Conservation (phyloP, 306 rosid genomes). For the Amphicarpaea edgeworthii region DNA sequence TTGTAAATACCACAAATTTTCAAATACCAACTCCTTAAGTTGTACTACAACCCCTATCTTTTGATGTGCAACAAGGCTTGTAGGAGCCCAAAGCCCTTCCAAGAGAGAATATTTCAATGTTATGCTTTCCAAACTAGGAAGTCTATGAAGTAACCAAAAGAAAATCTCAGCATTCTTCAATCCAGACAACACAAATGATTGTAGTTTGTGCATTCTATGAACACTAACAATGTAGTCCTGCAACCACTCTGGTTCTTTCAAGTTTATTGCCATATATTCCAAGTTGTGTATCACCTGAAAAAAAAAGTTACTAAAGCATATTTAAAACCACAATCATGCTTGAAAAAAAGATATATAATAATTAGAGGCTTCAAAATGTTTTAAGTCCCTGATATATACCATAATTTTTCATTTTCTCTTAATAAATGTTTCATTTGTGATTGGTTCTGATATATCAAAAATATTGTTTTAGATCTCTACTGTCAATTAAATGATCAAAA, state of each 20-base stretch:
- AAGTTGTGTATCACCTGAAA: slow-evolving; percentile 28
- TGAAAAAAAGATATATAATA: not conserved
- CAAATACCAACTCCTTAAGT: not conserved
- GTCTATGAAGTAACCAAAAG: slow-evolving; percentile 29
- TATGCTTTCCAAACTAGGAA: slow-evolving; percentile 27
- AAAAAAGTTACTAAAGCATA: not conserved
- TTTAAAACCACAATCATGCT: not conserved
- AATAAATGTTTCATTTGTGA: too few species aligned
- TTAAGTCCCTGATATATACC: too few species aligned
- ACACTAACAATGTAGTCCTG: not conserved
- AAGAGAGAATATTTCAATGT: rapidly evolving
- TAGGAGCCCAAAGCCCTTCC: not conserved
- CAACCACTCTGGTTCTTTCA: slow-evolving; percentile 19
- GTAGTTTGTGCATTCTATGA: slow-evolving; percentile 22
- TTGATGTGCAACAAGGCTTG: not conserved
- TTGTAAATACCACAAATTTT: not conserved
- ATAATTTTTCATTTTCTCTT: too few species aligned
- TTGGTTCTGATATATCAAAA: too few species aligned
- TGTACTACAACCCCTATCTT: slow-evolving; percentile 31
- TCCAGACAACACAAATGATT: rapidly evolving
- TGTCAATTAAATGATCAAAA: too few species aligned
- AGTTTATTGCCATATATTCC: not conserved
- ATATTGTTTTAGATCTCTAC: too few species aligned
- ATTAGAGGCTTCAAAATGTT: too few species aligned
- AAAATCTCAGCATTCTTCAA: not conserved